Conservation (phyloP, 164 flowering plant genomes). For the Akebia trifoliata region DNA sequence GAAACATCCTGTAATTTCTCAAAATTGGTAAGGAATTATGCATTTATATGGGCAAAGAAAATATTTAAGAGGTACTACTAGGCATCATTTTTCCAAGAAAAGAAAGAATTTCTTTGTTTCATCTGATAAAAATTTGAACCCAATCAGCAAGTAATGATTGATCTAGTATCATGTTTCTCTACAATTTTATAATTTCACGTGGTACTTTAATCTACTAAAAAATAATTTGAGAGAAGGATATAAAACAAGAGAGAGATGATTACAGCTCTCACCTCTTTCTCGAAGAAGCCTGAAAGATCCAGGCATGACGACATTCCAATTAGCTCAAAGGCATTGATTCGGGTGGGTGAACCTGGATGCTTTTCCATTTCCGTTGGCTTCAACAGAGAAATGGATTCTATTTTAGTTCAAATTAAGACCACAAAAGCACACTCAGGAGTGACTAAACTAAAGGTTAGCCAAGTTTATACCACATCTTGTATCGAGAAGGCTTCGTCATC, state of each 20-base stretch:
- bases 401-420: slow-evolving; percentile 4
- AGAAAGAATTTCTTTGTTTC: too few species aligned
- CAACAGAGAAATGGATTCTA: slow-evolving; percentile 8
- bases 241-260: background rate
- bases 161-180: too few species aligned
- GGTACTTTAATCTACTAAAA: background rate
- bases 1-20: slow-evolving; percentile 58
- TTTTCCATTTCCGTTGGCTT: slow-evolving; percentile 45
- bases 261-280: slow-evolving; percentile 63
- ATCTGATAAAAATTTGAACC: too few species aligned
- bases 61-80: too few species aligned
- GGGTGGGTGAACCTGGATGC: slow-evolving; percentile 42
- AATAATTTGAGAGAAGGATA: background rate
- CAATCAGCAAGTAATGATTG: too few species aligned
- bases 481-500: slow-evolving; percentile 58
- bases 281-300: slow-evolving; percentile 96
- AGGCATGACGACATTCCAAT: slow-evolving; percentile 95
- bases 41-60: background rate
- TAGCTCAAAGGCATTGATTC: slow-evolving; percentile 88
- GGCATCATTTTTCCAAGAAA: too few species aligned
- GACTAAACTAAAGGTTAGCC: background rate
- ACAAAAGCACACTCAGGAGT: background rate
- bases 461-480: slow-evolving; percentile 37
- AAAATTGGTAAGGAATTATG: background rate
- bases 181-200: background rate